Evolutionary conservation across 2,329 filamentous ascomycete genomes (phyloP).

Genomic region (Pseudogymnoascus sp.): DNA sequence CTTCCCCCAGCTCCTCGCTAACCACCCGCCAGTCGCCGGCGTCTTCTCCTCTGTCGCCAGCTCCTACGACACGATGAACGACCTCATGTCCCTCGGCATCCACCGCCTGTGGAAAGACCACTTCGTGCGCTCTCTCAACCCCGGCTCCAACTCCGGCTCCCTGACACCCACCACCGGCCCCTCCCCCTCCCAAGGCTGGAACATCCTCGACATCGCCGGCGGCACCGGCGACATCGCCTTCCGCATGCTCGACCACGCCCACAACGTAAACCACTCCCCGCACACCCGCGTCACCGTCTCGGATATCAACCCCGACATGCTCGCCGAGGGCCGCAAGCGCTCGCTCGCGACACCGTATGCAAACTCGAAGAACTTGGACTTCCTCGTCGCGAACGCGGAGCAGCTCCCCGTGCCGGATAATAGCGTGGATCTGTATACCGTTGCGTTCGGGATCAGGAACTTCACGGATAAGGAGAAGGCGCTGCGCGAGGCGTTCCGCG

Average conservation of each 20-base stretch:
- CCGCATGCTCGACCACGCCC: slow-evolving; percentile 84
- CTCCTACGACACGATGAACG: slow-evolving; percentile 95
- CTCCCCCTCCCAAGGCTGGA: slow-evolving; percentile 49
- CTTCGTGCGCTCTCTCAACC: slow-evolving; percentile 86
- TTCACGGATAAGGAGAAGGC: slow-evolving; percentile 87
- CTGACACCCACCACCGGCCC: slow-evolving; percentile 35
- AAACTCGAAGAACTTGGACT: slow-evolving; percentile 54
- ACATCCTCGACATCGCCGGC: slow-evolving; percentile 90
- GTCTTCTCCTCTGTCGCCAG: slow-evolving; percentile 79
- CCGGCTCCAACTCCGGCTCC: slow-evolving; percentile 30
- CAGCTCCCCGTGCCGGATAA: slow-evolving; percentile 58
- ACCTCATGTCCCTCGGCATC: slow-evolving; percentile 96
- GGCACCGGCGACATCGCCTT: slow-evolving; percentile 98
- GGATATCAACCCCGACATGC: slow-evolving; percentile 95
- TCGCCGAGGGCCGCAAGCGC: slow-evolving; percentile 77
- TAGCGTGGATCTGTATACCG: slow-evolving; percentile 90
- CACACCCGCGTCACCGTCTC: slow-evolving; percentile 80
- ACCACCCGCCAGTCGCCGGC: slow-evolving; percentile 51
- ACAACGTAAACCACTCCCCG: slow-evolving; percentile 69
- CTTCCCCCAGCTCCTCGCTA: background rate
- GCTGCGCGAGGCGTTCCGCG: slow-evolving; percentile 72
- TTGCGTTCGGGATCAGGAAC: slow-evolving; percentile 95
- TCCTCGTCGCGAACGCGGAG: slow-evolving; percentile 88
- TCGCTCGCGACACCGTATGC: slow-evolving; percentile 47
- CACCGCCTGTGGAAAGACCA: slow-evolving; percentile 97